phyloP scores from a whole-genome alignment of 139 green algal species.

The Chlamydomonas sp. region DNA sequence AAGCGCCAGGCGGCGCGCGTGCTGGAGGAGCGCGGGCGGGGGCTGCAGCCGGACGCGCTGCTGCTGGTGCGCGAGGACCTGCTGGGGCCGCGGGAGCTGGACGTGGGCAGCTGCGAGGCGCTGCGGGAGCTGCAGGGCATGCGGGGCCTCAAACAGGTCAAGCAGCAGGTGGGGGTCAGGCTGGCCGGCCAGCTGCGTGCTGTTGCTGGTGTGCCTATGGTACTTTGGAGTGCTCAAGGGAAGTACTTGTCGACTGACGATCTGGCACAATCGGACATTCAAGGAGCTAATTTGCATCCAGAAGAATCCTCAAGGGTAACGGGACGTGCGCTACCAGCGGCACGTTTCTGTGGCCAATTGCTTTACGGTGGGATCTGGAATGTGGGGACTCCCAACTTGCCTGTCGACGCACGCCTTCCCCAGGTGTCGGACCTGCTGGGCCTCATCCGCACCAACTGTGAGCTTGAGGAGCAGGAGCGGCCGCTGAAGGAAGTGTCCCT shows the following conservation, averaged over 20 bases:
- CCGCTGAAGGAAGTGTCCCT: conserved; percentile 53
- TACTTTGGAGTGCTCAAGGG: too few species aligned
- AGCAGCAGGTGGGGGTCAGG: conserved; percentile 36
- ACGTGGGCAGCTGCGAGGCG: conserved; percentile 32
- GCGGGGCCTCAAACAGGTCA: conserved; percentile 48
- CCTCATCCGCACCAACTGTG: conserved; percentile 51
- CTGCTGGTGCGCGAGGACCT: conserved; percentile 58
- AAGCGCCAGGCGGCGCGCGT: conserved; percentile 45
- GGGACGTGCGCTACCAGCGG: too few species aligned
- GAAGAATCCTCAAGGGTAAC: neutral
- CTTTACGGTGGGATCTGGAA: too few species aligned
- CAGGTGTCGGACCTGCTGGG: conserved; percentile 48
- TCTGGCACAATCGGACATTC: too few species aligned
- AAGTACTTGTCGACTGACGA: too few species aligned
- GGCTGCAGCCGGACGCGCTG: conserved; percentile 28
- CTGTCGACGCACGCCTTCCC: neutral
- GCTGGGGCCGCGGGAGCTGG: conserved; percentile 52
- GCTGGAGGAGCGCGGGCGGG: conserved; percentile 8
- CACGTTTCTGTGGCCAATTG: neutral
- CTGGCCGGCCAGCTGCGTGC: too few species aligned
- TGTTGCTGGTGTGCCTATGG: too few species aligned
- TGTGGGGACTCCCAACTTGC: neutral
- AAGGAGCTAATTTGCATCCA: neutral
- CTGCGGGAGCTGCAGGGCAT: conserved; percentile 49
- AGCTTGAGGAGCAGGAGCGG: conserved; percentile 57